Evolutionary conservation across 2,329 filamentous ascomycete species (phyloP).

Genomic region (Aspergillus fumigatus): DNA sequence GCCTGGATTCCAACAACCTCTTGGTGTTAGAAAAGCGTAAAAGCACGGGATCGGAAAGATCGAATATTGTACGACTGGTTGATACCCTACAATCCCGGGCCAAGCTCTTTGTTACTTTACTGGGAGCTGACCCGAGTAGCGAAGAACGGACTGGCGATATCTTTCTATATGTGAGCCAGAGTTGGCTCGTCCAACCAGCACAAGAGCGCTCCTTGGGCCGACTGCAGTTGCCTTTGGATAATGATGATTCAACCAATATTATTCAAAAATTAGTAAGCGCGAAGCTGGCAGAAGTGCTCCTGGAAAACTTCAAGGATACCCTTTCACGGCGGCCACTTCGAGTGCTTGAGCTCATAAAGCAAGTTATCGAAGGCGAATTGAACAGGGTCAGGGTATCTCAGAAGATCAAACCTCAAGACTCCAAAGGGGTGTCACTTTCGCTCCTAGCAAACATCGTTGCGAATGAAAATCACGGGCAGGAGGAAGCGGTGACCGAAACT

Average conservation of each 20-base stretch:
- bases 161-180: constrained; percentile 40
- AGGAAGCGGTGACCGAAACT: constrained; percentile 7
- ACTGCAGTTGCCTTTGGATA: constrained; percentile 12
- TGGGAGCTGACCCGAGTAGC: constrained; percentile 36
- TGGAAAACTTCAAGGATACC: constrained; percentile 40
- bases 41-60: constrained; percentile 6
- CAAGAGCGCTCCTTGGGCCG: constrained; percentile 3
- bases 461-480: constrained; percentile 11
- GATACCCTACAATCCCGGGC: constrained; percentile 34
- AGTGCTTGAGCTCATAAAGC: constrained; percentile 39
- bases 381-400: constrained; percentile 9
- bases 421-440: constrained; percentile 28
- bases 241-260: constrained; percentile 24
- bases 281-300: constrained; percentile 38
- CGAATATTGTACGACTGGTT: constrained; percentile 31
- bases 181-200: constrained; percentile 35
- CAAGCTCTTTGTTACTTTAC: constrained; percentile 33
- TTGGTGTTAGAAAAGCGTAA: constrained; percentile 27
- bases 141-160: constrained; percentile 39
- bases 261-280: constrained; percentile 37
- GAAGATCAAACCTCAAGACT: constrained; percentile 1
- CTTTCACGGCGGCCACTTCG: constrained; percentile 37
- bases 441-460: constrained; percentile 34
- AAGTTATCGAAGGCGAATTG: constrained; percentile 38
- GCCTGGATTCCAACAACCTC: constrained; percentile 14